Evolutionary conservation across 495 filamentous ascomycete genomes (phyloP), one percentile per base, ranked within the genome.

Genomic region (Annulohypoxylon maeteangense): DNA sequence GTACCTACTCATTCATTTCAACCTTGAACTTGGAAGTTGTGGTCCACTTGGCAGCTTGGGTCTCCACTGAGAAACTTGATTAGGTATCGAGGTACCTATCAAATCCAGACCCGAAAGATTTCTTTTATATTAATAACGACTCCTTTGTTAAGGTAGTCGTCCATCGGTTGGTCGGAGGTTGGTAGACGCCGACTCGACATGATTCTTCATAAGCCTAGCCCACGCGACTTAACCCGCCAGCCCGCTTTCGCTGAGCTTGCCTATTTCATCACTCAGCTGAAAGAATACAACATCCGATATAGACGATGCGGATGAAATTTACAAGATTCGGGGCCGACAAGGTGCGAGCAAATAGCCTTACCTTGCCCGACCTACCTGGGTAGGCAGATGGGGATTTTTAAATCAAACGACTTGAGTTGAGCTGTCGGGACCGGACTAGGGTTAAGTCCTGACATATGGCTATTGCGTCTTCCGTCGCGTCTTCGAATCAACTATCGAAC

Each of bases 201-300:
- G 12, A 54, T 54, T 29, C 29, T 54, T 34, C 27, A 18, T 20
- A 20, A 54, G 27, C 50, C 20, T 12, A 20, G 27, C n/a, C 50
- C 50, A 54, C 29, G 50, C 50, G 50, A 54, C 50, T 18, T 20
- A 29, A 34, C 12, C n/a, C 48, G 25, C 14, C 11, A 29, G 20
- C 12, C n/a, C 48, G 25, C 14, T 20, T 16, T 34, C 50, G 50
- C 50, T 18, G 27, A n/a, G 27, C 5, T 32, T 54, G 34, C 7
- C 29, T 7, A 32, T 54, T 25, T 34, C n/a, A 54, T 54, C n/a
- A 34, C 20, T 34, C 50, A 54, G 50, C 50, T 54, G 27, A 32
- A 54, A 54, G n/a, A 14, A 34, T n/a, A n/a, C n/a, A 18, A 10
- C 27, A 44, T 44, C 40, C 40, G 40, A 44, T 44, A 22, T 34